These are phyloP conservation scores for Polychytrium aggregatum DNA, from an alignment of 192 early-diverging fungal genomes.

Conservation along the genomic window DNA sequence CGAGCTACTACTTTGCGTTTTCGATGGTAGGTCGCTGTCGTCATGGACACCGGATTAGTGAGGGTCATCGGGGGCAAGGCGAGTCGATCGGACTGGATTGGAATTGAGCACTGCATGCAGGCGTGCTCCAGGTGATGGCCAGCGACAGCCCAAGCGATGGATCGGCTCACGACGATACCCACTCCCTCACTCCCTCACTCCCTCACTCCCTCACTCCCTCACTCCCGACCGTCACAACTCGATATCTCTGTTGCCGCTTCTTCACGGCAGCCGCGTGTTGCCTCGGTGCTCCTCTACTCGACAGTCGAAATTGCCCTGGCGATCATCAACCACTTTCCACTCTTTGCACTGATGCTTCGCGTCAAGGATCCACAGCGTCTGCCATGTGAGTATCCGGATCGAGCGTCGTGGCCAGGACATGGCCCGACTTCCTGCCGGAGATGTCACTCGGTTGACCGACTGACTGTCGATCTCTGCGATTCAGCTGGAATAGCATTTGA, in stretches of 20 bases:
- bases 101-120: too few species aligned
- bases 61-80: too few species aligned
- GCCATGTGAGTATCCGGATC: slow-evolving; percentile 52
- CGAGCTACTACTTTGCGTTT: slow-evolving; percentile 88
- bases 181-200: too few species aligned
- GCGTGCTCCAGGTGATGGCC: too few species aligned
- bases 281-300: slow-evolving; percentile 69
- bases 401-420: slow-evolving; percentile 7
- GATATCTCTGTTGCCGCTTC: not conserved
- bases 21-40: slow-evolving; percentile 44
- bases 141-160: too few species aligned
- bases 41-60: not conserved
- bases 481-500: not conserved
- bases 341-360: slow-evolving; percentile 85
- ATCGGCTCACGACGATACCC: too few species aligned
- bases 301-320: slow-evolving; percentile 75
- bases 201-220: too few species aligned
- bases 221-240: too few species aligned
- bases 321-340: slow-evolving; percentile 90
- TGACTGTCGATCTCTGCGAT: not conserved
- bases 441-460: slow-evolving; percentile 4
- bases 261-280: slow-evolving; percentile 54
- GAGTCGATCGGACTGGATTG: too few species aligned
- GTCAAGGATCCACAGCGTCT: slow-evolving; percentile 77
- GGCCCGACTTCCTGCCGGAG: slow-evolving; percentile 11